Evolutionary conservation across 75 land plant species (phyloP), one percentile per base, ranked within the genome.

Genomic region (Picea sitchensis): DNA sequence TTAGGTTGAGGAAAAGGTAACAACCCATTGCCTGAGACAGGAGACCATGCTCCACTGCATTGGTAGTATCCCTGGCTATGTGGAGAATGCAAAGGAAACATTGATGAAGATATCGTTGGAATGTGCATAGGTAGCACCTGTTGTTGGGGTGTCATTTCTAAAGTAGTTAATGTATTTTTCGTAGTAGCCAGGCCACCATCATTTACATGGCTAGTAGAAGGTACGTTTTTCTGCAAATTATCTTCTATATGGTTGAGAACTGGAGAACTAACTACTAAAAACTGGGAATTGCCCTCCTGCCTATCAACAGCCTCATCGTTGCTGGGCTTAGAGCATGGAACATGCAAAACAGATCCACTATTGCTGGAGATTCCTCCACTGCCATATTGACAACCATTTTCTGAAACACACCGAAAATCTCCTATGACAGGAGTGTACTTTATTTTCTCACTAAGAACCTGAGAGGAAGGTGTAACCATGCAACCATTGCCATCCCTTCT

Each of bases 1-100:
- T 83, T 85, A 21, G 83, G 88, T 59, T 91, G 93, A 61, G 94
- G 85, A 73, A 88, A 87, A 3, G 91, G 84, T 73, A 96, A 73
- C 21, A 93, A 80, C 57, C 90, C 91, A 83, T 81, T 86, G 18
- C 87, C 76, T 44, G 91, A 81, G 76, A 83, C 75, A 71, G 87
- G 85, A 68, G 89, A 74, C 92, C 91, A 90, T 26, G 86, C 79
- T 78, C 87, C 87, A 12, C 86, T 67, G 58, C 76, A 84, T 61
- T 85, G 92, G 76, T 82, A 80, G 77, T 87, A 91, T 44, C 83
- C 87, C 62, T 84, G 94, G 62, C 74, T 64, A 82, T 85, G 79
- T 31, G 86, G 76, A 36, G 90, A 78, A 81, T 85, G 85, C 59
- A 83, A 69, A 31, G 86, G 85, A 77, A 83, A 78, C 13, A 83